Conservation (phyloP, 2,329 filamentous ascomycete genomes). For the Corynespora cassiicola region DNA sequence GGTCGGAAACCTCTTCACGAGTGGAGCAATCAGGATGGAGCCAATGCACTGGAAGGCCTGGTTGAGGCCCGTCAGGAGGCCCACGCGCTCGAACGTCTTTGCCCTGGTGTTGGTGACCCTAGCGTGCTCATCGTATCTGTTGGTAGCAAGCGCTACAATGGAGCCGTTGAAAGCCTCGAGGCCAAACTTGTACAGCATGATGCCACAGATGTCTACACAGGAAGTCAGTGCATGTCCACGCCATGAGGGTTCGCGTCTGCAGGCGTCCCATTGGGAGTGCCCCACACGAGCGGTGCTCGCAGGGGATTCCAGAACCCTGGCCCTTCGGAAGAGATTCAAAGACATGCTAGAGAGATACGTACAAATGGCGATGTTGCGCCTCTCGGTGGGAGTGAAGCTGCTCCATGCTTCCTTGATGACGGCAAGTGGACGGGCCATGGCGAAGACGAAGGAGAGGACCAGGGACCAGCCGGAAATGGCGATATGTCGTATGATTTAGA, state of each 20-base stretch:
- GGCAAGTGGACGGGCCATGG: constrained; percentile 26
- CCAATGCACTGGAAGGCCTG: constrained; percentile 60
- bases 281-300: too few species aligned
- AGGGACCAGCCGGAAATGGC: background rate
- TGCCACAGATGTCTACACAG: constrained; percentile 55
- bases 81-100: constrained; percentile 56
- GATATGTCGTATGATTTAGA: too few species aligned
- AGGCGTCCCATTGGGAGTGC: too few species aligned
- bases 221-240: too few species aligned
- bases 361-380: constrained; percentile 52
- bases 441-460: constrained; percentile 9
- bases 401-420: constrained; percentile 37
- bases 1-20: constrained; percentile 57
- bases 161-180: constrained; percentile 60
- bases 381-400: constrained; percentile 49
- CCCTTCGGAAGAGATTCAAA: background rate
- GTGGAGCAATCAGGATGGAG: constrained; percentile 57
- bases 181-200: constrained; percentile 62
- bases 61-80: constrained; percentile 56
- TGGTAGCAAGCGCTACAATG: constrained; percentile 57
- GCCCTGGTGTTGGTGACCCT: constrained; percentile 32
- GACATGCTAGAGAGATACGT: background rate
- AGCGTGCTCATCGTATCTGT: constrained; percentile 57
- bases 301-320: too few species aligned
- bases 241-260: too few species aligned